Evolutionary conservation across 495 filamentous ascomycete species (phyloP).

Genomic region (Lineolata rhizophorae): DNA sequence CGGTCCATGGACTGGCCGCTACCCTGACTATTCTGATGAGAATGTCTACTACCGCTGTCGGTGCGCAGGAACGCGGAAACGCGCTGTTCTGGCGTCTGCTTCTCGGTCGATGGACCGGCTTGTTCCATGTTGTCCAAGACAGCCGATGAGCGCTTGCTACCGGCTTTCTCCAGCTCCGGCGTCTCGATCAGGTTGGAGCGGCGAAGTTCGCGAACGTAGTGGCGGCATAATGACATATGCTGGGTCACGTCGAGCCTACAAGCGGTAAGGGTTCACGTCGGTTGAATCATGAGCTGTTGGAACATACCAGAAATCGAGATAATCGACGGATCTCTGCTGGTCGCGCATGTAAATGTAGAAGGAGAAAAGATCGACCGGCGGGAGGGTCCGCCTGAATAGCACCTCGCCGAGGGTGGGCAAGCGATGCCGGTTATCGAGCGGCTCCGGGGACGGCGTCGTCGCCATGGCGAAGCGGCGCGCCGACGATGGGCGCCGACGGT

Average conservation of each 20-base stretch:
- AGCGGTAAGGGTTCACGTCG: neutral
- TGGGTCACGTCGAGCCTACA: constrained; percentile 83
- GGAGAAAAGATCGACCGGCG: constrained; percentile 89
- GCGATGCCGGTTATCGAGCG: constrained; percentile 36
- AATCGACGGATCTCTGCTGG: constrained; percentile 91
- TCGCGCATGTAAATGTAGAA: constrained; percentile 99
- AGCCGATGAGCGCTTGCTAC: constrained; percentile 64
- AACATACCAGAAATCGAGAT: constrained; percentile 90
- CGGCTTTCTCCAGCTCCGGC: constrained; percentile 63
- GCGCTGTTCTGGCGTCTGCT: constrained; percentile 51
- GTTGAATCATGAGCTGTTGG: neutral
- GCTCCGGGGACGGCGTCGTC: constrained; percentile 1
- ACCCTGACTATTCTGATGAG: constrained; percentile 40
- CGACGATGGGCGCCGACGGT: too few species aligned
- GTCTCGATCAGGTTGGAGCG: constrained; percentile 84
- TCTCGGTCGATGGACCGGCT: constrained; percentile 26
- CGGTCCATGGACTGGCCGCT: constrained; percentile 16
- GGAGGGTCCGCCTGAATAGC: constrained; percentile 67
- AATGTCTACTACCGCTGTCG: constrained; percentile 40
- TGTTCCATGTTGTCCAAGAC: constrained; percentile 35
- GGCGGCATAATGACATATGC: constrained; percentile 92
- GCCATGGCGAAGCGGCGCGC: constrained; percentile 3
- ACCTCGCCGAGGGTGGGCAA: constrained; percentile 91
- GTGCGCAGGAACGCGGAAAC: constrained; percentile 76
- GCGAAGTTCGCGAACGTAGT: constrained; percentile 90